Percentiles rank a stretch among this genome's conserved stretches.
phyloP scores from a whole-genome alignment of 148 eudicot species.

The Nepenthes gracilis region DNA sequence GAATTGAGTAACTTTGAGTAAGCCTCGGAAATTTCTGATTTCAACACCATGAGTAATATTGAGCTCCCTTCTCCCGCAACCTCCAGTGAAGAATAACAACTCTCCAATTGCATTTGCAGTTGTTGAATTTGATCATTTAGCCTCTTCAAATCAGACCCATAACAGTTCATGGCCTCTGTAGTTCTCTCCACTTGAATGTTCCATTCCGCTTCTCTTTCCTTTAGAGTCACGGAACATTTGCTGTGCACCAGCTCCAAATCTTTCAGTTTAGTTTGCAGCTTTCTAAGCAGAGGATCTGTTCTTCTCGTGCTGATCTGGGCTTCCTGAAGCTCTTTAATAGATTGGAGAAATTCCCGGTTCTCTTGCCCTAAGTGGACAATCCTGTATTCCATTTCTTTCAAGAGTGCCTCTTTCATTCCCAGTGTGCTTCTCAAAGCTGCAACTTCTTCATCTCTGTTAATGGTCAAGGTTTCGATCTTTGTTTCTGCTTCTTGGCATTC shows the following conservation, averaged over 20 bases:
- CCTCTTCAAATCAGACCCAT: slow-evolving; percentile 22
- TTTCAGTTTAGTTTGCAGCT: slow-evolving; percentile 39
- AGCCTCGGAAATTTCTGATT: slow-evolving; percentile 40
- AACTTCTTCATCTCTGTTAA: slow-evolving; percentile 51
- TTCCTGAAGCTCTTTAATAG: slow-evolving; percentile 50
- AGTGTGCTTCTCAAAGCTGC: slow-evolving; percentile 38
- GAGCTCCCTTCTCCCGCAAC: slow-evolving; percentile 45
- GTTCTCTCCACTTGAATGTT: slow-evolving; percentile 34
- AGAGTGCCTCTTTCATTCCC: slow-evolving; percentile 35
- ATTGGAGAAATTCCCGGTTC: slow-evolving; percentile 44
- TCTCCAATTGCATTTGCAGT: slow-evolving; percentile 39
- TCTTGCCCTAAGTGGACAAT: slow-evolving; percentile 50
- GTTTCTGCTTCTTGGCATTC: slow-evolving; percentile 47
- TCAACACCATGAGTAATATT: slow-evolving; percentile 34
- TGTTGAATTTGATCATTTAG: slow-evolving; percentile 35
- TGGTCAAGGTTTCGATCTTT: slow-evolving; percentile 38
- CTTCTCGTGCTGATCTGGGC: slow-evolving; percentile 45
- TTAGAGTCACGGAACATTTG: slow-evolving; percentile 28
- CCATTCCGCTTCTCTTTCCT: slow-evolving; percentile 64
- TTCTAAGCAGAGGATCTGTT: slow-evolving; percentile 24
- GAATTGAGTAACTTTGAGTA: slow-evolving; percentile 21
- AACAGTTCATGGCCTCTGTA: slow-evolving; percentile 24
- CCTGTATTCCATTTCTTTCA: slow-evolving; percentile 39
- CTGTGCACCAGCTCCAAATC: slow-evolving; percentile 46
- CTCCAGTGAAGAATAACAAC: slow-evolving; percentile 36